Evolutionary conservation across 1,284 basidiomycete genomes (phyloP).

Genomic region (Megacollybia platyphylla): DNA sequence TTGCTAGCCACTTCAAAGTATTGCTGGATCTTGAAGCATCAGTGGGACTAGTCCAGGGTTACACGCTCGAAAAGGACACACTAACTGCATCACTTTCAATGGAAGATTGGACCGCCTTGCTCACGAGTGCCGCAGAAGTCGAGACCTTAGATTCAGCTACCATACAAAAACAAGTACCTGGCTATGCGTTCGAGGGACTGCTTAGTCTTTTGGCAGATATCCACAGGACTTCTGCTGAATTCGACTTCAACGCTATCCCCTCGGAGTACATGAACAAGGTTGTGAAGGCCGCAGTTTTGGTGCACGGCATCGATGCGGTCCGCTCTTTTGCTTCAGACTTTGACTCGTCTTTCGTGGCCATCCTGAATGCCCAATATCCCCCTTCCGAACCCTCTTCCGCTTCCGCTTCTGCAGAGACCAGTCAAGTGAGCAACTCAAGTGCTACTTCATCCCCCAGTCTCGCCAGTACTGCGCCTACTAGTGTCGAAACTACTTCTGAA

Average conservation of each 20-base stretch:
- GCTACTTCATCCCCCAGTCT: background rate
- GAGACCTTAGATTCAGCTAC: constrained; percentile 7
- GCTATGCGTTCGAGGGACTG: constrained; percentile 19
- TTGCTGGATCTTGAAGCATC: background rate
- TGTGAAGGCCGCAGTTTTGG: background rate
- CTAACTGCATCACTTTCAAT: background rate
- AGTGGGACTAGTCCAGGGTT: background rate
- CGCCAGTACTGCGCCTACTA: background rate
- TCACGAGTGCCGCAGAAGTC: background rate
- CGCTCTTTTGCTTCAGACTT: background rate
- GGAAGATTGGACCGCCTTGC: background rate
- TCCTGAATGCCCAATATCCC: background rate
- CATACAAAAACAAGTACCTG: constrained; percentile 10
- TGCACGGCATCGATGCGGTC: background rate
- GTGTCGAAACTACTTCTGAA: background rate
- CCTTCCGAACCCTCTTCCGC: background rate
- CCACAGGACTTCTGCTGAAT: constrained; percentile 4
- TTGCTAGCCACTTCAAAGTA: background rate
- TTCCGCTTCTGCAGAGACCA: background rate
- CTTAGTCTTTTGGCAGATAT: constrained; percentile 20
- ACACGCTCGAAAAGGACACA: background rate
- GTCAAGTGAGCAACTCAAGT: background rate
- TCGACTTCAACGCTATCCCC: constrained; percentile 7
- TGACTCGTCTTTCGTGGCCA: background rate
- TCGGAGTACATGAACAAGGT: background rate